Percentiles rank a stretch among this genome's conserved stretches.
Evolutionary conservation across 2,329 filamentous ascomycete species (phyloP).

Genomic region (Epichloe baconii): DNA sequence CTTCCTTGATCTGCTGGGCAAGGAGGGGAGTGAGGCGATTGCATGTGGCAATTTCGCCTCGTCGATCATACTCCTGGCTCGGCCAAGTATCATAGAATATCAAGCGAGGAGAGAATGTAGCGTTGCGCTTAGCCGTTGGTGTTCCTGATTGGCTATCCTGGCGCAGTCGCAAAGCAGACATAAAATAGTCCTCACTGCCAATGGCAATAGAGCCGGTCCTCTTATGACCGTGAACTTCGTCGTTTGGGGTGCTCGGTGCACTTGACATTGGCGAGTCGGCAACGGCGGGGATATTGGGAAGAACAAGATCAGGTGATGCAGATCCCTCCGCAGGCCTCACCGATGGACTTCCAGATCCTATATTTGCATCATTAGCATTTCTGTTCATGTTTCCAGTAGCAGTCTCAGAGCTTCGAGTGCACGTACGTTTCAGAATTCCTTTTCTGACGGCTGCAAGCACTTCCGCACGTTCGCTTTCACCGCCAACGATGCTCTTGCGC

Average conservation of each 20-base stretch:
- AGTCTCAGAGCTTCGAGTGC: background rate
- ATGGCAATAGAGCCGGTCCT: conserved; percentile 59
- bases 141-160: conserved; percentile 70
- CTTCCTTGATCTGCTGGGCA: conserved; percentile 98
- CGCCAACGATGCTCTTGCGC: conserved; percentile 81
- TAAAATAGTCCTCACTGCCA: conserved; percentile 81
- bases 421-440: conserved; percentile 81
- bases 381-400: background rate
- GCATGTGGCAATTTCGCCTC: conserved; percentile 93
- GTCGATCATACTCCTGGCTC: conserved; percentile 85
- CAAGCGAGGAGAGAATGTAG: conserved; percentile 80
- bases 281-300: conserved; percentile 48
- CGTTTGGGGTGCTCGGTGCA: conserved; percentile 75
- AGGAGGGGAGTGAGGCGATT: conserved; percentile 94
- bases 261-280: conserved; percentile 74
- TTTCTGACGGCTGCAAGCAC: conserved; percentile 86
- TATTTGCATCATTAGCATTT: background rate
- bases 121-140: conserved; percentile 55
- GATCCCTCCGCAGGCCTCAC: conserved; percentile 46
- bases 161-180: conserved; percentile 58
- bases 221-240: conserved; percentile 56
- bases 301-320: conserved; percentile 32
- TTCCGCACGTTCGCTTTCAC: conserved; percentile 81
- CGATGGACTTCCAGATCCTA: conserved; percentile 55
- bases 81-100: conserved; percentile 97